Base-by-base conservation (phyloP, 352 stramenopile species). In the Ophiocytium majus region DNA sequence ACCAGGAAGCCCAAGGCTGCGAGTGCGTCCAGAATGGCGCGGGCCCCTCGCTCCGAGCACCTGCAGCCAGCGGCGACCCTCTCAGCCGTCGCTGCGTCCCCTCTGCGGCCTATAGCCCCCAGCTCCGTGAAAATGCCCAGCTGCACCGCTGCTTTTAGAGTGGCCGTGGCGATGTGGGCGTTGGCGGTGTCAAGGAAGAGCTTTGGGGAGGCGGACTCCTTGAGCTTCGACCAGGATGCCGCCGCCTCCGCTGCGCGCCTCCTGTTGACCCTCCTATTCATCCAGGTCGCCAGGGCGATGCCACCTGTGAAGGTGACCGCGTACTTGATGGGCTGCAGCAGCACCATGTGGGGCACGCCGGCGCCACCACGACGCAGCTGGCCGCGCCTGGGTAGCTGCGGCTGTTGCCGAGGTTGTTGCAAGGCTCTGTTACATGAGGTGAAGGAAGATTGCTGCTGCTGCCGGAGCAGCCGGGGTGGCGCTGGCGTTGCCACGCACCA, bases 101-200 rank as follows among this genome's bases (percentile, higher is more conserved):
- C 36, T 9, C 17, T 81, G 10, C 75, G 75, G 37, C 10, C 49
- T 33, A 81, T 9, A 5, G 75, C 75, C 17, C 1, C 75, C 17
- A 81, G 1, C 5, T 33, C 36, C 10, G n/a, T 50, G 36, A 81
- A 81, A 9, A 81, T 17, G 31, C 17, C 32, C 5, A 81, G 75
- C 31, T 81, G 10, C 1, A 28, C 19, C 23, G 75, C 75, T 57
- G 75, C 31, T 17, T 81, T 81, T 0, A 81, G 75, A 1, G 32
- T 57, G 37, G 75, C 75, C 10, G 10, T 81, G 1, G 1, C 75
- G 14, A 81, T 36, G 75, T 81, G 75, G 5, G 75, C 75, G 49
- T 81, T 81, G 5, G 75, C 75, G 35, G 75, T 81, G 9, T 81
- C 75, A 10, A 81, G 5, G 50, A 81, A 81, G 19, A 81, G 75